phyloP scores from a whole-genome alignment of 1,284 basidiomycete genomes.

The Malassezia psittaci region DNA sequence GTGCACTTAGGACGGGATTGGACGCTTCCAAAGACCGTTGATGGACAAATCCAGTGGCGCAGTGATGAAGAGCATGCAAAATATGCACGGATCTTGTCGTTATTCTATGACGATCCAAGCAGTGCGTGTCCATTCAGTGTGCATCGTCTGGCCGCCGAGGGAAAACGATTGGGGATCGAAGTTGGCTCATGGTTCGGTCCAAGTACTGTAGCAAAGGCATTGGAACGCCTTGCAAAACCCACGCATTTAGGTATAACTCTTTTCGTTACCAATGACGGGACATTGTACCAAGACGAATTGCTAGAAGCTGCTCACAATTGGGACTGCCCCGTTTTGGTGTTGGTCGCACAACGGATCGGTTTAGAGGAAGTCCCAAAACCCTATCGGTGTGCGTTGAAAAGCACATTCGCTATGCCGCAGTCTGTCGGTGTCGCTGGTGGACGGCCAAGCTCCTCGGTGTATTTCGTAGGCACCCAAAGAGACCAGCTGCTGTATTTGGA shows the following conservation, averaged over 20 bases:
- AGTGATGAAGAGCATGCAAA: conserved; percentile 42
- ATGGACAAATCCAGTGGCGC: conserved; percentile 14
- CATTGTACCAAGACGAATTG: conserved; percentile 76
- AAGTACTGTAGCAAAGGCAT: conserved; percentile 86
- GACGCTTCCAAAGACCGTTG: conserved; percentile 16
- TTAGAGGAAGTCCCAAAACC: conserved; percentile 87
- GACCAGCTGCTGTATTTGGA: conserved; percentile 70
- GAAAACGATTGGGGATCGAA: conserved; percentile 86
- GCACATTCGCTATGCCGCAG: conserved; percentile 82
- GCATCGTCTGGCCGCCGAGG: conserved; percentile 87
- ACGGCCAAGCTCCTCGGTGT: conserved; percentile 86
- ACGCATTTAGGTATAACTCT: conserved; percentile 64
- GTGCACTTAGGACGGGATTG: conserved; percentile 60
- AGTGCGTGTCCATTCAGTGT: conserved; percentile 86
- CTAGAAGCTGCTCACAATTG: conserved; percentile 58
- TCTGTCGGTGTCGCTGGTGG: conserved; percentile 93
- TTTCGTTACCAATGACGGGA: conserved; percentile 65
- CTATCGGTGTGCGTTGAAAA: conserved; percentile 85
- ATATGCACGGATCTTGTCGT: conserved; percentile 78
- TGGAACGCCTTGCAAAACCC: conserved; percentile 61
- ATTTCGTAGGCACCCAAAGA: conserved; percentile 86
- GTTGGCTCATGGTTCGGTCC: conserved; percentile 98
- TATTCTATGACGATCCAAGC: conserved; percentile 87
- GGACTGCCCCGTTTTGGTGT: conserved; percentile 62
- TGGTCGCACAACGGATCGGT: conserved; percentile 77